Base-by-base conservation (phyloP, 768 basidiomycete species). In the Kwoniella europaea region DNA sequence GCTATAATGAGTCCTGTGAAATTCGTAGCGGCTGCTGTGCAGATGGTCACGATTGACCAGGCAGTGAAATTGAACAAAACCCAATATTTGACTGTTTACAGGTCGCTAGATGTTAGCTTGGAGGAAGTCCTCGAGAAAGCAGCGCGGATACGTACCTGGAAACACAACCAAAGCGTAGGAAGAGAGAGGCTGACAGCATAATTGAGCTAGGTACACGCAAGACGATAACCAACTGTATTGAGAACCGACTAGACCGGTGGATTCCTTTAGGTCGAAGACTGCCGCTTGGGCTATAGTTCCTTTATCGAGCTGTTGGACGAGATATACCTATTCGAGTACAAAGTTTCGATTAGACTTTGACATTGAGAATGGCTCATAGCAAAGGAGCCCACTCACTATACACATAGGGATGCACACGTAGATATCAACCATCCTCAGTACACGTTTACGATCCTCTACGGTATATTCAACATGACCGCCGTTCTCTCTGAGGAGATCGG, bases 221-320 rank as follows among this genome's bases (percentile, higher is more conserved):
- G 57, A 58, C 4, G 57, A 27, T 12, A 58, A 35, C 86, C 86
- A 87, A 67, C 85, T 85, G 74, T 87, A 87, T 70, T 87, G 85
- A 2, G 82, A 74, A 1, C 86, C 86, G 18, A 72, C 67, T 12
- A 83, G 76, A 50, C 68, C 46, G 27, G 79, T 71, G 15, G 67
- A 71, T n/a, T 79, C 63, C 15, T 85, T 84, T 18, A 87, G 84
- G 42, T 84, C 83, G 75, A 87, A 88, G 9, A 87, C 86, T 16
- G 87, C 86, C 1, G 87, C 85, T 69, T 87, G 87, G 20, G 86
- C 86, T 35, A 88, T 79, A 1, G 86, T 86, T 3, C 86, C 86
- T 84, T 88, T 78, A 66, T 78, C 77, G 20, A 78, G 61, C 58
- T 76, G 59, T 57, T 68, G 67, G 6, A 68, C 42, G 27, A 60